Conservation (phyloP, 345 rosid species). For the Psidium guajava region DNA sequence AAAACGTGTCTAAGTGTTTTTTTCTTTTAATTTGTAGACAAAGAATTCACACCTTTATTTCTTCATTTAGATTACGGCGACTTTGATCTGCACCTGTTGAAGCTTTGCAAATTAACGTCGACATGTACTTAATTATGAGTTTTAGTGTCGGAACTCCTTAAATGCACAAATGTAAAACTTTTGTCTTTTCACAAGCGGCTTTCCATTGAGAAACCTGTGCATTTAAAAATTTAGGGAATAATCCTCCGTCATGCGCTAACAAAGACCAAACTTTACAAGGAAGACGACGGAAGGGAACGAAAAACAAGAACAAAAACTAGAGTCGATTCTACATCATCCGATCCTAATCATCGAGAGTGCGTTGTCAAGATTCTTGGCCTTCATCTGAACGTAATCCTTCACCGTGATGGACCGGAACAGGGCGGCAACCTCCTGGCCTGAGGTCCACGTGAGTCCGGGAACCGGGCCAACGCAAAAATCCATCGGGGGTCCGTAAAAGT, state of each 20-base stretch:
- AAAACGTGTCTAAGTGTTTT: background rate
- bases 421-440: constrained; percentile 8
- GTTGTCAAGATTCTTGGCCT: constrained; percentile 36
- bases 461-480: constrained; percentile 37
- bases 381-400: constrained; percentile 40
- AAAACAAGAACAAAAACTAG: background rate
- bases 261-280: background rate
- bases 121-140: background rate
- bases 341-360: constrained; percentile 42
- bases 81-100: background rate
- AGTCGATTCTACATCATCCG: background rate
- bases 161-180: background rate
- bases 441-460: background rate
- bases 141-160: background rate
- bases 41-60: background rate
- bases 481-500: constrained; percentile 39
- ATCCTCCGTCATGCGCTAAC: background rate
- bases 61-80: background rate
- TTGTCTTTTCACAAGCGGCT: background rate
- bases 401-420: constrained; percentile 38
- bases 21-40: background rate
- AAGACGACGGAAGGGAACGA: background rate
- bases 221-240: background rate
- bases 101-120: background rate
- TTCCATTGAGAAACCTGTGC: background rate